Base-by-base conservation (phyloP, 2,329 filamentous ascomycete species). In the Trichoderma citrinoviride region DNA sequence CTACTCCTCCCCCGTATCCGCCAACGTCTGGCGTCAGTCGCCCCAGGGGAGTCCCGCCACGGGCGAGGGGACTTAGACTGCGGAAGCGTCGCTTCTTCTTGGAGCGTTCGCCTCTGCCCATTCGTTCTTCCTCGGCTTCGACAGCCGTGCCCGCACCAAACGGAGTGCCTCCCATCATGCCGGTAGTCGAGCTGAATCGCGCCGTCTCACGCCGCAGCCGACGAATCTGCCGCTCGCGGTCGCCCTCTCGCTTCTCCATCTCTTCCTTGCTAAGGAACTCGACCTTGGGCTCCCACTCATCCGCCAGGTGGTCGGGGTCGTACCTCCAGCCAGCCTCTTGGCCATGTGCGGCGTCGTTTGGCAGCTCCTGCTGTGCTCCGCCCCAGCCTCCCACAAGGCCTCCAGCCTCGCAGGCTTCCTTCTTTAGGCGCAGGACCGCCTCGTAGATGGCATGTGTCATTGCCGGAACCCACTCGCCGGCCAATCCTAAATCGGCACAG, bases 371-470 rank as follows among this genome's bases (percentile, higher is more conserved):
- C 60, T 79, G 78, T 29, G 75, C 68, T 37, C 78, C 88, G 65
- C 86, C 85, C 81, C 88, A 87, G 46, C 90, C 90, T 17, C 87
- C 83, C n/a, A 97, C 88, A 7, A 97, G 80, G 1, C 93, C 93
- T 43, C 92, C 93, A 44, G 92, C 92, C 76, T 98, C 95, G 73
- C 93, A 96, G 0, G 93, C 92, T 74, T 98, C 95, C 77, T 99
- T 99, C 80, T 98, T 98, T 37, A 97, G 80, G 53, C 91, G 90
- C 68, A 98, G 77, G 0, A 96, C 93, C 10, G 95, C 91, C 77
- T 99, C 95, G 77, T 98, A 98, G 70, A 99, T 98, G 40, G 93
- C 95, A 74, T 97, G 94, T 15, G 95, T 92, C 81, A 99, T 92
- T 33, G 92, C 92, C 3, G 93, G 91, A 5, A 97, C 87, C 93